These are phyloP conservation scores for Boletellus sp. DNA, from an alignment of 1,284 basidiomycete species.

Conservation along the genomic window DNA sequence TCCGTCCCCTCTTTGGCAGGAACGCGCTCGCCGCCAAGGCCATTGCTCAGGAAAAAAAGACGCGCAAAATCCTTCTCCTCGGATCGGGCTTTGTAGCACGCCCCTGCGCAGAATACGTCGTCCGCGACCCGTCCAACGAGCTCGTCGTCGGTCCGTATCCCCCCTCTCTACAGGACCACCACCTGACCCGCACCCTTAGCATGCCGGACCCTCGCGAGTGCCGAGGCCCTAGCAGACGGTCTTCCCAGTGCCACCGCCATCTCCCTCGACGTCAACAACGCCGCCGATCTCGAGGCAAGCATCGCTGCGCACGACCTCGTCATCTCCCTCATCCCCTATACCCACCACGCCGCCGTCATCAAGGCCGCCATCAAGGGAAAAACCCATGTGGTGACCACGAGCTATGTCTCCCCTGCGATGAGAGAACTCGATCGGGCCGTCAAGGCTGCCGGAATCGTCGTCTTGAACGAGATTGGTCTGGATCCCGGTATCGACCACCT, in stretches of 20 bases:
- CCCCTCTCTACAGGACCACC: constrained; percentile 1
- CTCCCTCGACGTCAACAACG: constrained; percentile 81
- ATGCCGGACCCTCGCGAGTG: constrained; percentile 80
- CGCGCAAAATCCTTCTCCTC: constrained; percentile 78
- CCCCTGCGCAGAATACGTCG: constrained; percentile 92
- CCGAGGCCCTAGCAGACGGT: constrained; percentile 65
- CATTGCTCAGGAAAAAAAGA: constrained; percentile 20
- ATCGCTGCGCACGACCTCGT: constrained; percentile 90
- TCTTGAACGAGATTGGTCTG: constrained; percentile 98
- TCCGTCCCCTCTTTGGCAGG: constrained; percentile 68
- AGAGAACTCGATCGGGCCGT: constrained; percentile 81
- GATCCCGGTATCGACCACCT: constrained; percentile 95
- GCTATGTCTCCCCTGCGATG: constrained; percentile 91
- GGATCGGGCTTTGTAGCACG: constrained; percentile 95
- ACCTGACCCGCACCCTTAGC: constrained; percentile 41
- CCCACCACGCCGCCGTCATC: constrained; percentile 88
- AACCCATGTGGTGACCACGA: constrained; percentile 95
- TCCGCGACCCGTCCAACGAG: constrained; percentile 77
- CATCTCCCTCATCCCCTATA: constrained; percentile 97
- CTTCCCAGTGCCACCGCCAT: constrained; percentile 72
- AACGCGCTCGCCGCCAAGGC: constrained; percentile 33
- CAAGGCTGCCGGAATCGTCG: constrained; percentile 88
- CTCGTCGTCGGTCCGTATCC: constrained; percentile 70
- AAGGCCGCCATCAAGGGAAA: constrained; percentile 94
- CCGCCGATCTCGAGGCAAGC: constrained; percentile 72